Percentiles rank a stretch among this genome's conserved stretches.
phyloP scores from a whole-genome alignment of 495 filamentous ascomycete species.

The Chaetomium fimeti region DNA sequence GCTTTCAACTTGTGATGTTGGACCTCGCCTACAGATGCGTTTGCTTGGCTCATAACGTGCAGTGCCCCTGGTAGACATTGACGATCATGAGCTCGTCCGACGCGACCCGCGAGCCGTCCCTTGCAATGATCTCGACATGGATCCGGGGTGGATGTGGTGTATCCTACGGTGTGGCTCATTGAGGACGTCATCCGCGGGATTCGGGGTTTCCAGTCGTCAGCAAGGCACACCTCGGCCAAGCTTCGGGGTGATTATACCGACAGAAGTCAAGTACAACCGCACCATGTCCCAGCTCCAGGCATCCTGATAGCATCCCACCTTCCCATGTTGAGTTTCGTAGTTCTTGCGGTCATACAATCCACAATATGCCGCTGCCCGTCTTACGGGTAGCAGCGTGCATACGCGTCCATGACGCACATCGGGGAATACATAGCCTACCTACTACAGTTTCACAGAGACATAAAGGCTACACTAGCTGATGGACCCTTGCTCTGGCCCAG shows the following conservation, averaged over 20 bases:
- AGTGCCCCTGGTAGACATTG: background rate
- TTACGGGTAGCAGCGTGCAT: background rate
- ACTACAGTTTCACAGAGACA: background rate
- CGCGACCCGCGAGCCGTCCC: background rate
- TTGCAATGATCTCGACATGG: background rate
- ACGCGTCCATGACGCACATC: background rate
- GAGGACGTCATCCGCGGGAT: too few species aligned
- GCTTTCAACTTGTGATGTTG: background rate
- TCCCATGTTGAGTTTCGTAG: background rate
- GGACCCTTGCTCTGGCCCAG: background rate
- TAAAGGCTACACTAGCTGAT: background rate
- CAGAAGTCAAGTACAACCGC: background rate
- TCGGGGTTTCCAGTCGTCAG: background rate
- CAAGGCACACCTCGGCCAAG: background rate
- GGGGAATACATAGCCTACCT: background rate
- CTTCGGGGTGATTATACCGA: background rate
- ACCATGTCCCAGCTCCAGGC: background rate
- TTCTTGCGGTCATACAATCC: background rate
- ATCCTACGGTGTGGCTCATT: background rate
- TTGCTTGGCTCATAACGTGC: background rate
- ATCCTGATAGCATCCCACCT: background rate
- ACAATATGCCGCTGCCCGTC: background rate
- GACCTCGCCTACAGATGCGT: background rate
- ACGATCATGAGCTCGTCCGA: background rate
- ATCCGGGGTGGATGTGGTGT: background rate